Percentiles rank a stretch among this genome's conserved stretches.
Conservation (phyloP, 1,284 basidiomycete genomes). For the Ganoderma sp. region DNA sequence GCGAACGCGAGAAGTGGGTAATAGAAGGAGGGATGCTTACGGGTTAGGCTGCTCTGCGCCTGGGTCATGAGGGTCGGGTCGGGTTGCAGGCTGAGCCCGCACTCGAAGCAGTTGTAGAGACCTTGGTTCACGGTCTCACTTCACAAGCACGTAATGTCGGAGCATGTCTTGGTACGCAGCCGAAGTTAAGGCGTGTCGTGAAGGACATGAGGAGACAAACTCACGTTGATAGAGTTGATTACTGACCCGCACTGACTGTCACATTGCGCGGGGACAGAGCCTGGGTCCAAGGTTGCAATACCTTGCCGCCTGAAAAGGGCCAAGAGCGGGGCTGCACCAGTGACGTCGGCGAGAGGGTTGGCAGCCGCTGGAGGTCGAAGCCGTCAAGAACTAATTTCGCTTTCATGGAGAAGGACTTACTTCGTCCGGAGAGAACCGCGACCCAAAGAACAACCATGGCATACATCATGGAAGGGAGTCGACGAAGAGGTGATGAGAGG, state of each 20-base stretch:
- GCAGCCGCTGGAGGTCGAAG: constrained; percentile 14
- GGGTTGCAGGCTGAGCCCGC: constrained; percentile 22
- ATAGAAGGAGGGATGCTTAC: constrained; percentile 13
- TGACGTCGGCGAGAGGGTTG: constrained; percentile 15
- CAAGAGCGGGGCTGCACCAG: constrained; percentile 12
- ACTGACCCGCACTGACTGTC: constrained; percentile 17
- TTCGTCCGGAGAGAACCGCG: constrained; percentile 28
- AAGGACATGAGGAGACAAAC: background rate
- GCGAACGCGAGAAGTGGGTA: background rate
- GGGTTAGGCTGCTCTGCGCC: constrained; percentile 21
- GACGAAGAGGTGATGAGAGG: background rate
- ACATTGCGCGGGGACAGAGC: constrained; percentile 29
- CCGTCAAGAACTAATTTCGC: background rate
- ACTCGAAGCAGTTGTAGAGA: constrained; percentile 31
- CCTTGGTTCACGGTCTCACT: constrained; percentile 19
- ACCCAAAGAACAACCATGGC: constrained; percentile 25
- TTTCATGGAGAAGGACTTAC: constrained; percentile 13
- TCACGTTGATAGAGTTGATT: constrained; percentile 21
- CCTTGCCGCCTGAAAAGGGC: constrained; percentile 23
- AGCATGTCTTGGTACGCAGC: constrained; percentile 15
- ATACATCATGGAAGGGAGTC: constrained; percentile 20
- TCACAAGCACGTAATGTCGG: constrained; percentile 28
- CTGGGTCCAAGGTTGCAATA: constrained; percentile 17
- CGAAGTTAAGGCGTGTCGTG: background rate
- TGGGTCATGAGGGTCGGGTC: constrained; percentile 7